These are phyloP conservation scores for Zymoseptoria ardabiliae DNA, from an alignment of 2,329 filamentous ascomycete species.

Conservation along the genomic window DNA sequence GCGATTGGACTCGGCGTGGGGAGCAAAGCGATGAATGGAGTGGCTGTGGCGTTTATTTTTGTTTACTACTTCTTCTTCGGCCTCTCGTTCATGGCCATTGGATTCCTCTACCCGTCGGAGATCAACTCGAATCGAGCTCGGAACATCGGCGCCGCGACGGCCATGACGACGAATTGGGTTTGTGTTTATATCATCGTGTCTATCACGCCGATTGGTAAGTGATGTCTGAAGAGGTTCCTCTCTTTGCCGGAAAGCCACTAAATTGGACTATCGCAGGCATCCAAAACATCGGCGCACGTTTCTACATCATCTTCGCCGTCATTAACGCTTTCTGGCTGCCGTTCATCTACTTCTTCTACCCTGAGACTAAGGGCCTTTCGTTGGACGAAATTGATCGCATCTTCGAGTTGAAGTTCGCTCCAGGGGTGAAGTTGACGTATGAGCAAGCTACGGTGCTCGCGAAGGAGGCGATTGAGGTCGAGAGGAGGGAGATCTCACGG, in stretches of 20 bases:
- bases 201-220: too few relatives aligned
- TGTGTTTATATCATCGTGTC: neutral
- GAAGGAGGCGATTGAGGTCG: constrained; percentile 3
- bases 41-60: constrained; percentile 42
- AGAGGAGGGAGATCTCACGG: constrained; percentile 1
- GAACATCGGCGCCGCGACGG: constrained; percentile 48
- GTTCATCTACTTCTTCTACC: too few relatives aligned
- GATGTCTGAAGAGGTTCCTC: too few relatives aligned
- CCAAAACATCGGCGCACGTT: too few relatives aligned
- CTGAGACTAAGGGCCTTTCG: constrained; percentile 3
- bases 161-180: constrained; percentile 42
- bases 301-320: too few relatives aligned
- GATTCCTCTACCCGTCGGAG: constrained; percentile 29
- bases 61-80: constrained; percentile 64
- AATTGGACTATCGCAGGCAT: too few relatives aligned
- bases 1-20: neutral
- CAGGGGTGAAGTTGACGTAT: constrained; percentile 6
- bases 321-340: too few relatives aligned
- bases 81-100: constrained; percentile 39
- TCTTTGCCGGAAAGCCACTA: too few relatives aligned
- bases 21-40: constrained; percentile 28
- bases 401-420: constrained; percentile 9
- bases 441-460: constrained; percentile 8
- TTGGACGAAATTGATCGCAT: constrained; percentile 12
- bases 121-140: constrained; percentile 43